Percentiles rank a stretch among this genome's conserved stretches.
phyloP scores from a whole-genome alignment of 441 rosid genomes.

The Mallotus repandus region DNA sequence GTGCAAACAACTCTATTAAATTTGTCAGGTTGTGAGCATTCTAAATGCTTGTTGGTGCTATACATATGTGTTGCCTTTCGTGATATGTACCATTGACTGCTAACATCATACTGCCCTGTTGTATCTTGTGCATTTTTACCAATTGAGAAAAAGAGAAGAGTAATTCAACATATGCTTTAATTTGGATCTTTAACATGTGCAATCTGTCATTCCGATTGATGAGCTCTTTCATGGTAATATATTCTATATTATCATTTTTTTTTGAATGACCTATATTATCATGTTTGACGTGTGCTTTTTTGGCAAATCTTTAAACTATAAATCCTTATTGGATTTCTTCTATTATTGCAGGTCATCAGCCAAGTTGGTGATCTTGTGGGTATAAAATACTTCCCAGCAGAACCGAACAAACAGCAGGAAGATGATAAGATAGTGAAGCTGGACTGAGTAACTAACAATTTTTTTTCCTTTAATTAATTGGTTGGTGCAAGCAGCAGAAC shows the following conservation, averaged over 20 bases:
- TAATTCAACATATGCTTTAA: neutral
- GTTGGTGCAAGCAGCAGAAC: neutral
- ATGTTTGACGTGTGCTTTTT: neutral
- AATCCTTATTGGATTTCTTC: neutral
- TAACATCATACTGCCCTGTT: neutral
- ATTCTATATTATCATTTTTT: no score
- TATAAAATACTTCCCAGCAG: slow-evolving; percentile 82
- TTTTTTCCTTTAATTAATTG: neutral
- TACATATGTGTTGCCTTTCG: neutral
- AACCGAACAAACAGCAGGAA: slow-evolving; percentile 46
- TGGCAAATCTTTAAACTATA: neutral
- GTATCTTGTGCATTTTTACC: neutral
- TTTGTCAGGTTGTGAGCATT: slow-evolving; percentile 1
- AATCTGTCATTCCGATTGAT: neutral
- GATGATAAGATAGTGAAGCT: slow-evolving; percentile 17
- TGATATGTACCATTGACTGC: neutral
- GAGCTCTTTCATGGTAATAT: neutral
- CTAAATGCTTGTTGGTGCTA: neutral
- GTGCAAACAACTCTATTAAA: neutral
- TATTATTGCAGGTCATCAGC: slow-evolving; percentile 57
- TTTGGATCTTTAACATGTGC: neutral
- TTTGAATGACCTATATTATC: no score
- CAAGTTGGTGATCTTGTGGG: slow-evolving; percentile 73
- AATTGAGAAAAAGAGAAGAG: neutral
- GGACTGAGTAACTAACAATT: neutral